phyloP scores from a whole-genome alignment of 148 eudicot genomes.

The Rheum nobile region DNA sequence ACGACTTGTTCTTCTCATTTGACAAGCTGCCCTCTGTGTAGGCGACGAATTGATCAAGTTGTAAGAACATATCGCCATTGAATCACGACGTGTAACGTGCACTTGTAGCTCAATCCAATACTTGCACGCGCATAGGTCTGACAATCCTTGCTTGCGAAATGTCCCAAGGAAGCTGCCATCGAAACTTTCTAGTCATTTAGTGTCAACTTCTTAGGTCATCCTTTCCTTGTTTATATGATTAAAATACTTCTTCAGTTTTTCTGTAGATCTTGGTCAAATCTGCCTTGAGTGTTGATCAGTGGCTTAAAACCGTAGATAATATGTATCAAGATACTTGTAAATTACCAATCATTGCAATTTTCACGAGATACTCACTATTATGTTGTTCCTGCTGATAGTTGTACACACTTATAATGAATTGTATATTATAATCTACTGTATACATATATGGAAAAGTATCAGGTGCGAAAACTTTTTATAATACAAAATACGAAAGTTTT shows the following conservation, averaged over 20 bases:
- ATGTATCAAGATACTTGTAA: not conserved
- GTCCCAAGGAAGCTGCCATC: not conserved
- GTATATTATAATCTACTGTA: too few relatives aligned
- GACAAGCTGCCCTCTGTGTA: constrained; percentile 77
- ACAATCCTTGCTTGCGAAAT: not conserved
- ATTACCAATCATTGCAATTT: too few relatives aligned
- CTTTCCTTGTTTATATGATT: not conserved
- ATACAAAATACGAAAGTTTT: too few relatives aligned
- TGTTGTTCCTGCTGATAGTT: too few relatives aligned
- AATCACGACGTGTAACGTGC: not conserved
- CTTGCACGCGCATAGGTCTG: not conserved
- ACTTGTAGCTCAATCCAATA: not conserved
- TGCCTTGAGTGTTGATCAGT: not conserved
- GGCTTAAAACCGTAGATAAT: not conserved
- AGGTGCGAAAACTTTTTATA: too few relatives aligned
- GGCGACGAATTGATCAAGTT: constrained; percentile 66
- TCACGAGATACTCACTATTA: too few relatives aligned
- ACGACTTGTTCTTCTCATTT: constrained; percentile 67
- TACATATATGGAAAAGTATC: too few relatives aligned
- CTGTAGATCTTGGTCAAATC: not conserved
- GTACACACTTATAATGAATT: too few relatives aligned
- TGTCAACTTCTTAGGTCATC: not conserved
- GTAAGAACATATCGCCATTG: constrained; percentile 83
- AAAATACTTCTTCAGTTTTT: not conserved
- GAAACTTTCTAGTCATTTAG: not conserved